Conservation (phyloP, 257 asterid genomes). For the Rauvolfia tetraphylla region DNA sequence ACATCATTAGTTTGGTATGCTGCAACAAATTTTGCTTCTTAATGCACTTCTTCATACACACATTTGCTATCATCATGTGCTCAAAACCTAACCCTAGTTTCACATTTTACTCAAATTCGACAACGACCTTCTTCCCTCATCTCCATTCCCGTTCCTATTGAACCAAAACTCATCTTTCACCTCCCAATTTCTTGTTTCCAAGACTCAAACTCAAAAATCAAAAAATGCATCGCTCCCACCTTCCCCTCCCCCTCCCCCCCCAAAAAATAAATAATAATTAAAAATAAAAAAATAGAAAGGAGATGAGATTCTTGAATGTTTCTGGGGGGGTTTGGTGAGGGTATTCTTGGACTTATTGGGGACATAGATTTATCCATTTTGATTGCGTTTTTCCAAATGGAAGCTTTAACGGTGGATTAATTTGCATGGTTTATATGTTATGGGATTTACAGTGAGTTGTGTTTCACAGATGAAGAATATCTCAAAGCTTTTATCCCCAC, state of each 20-base stretch:
- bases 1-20: slow-evolving; percentile 25
- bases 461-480: not conserved
- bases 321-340: too few relatives aligned
- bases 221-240: too few relatives aligned
- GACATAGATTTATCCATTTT: not conserved
- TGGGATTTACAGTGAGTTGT: not conserved
- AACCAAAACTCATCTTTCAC: too few relatives aligned
- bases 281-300: too few relatives aligned
- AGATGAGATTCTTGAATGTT: too few relatives aligned
- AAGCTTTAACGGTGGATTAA: slow-evolving; percentile 1
- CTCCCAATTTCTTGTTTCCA: not conserved
- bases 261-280: too few relatives aligned
- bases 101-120: not conserved
- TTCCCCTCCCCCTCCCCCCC: too few relatives aligned
- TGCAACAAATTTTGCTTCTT: slow-evolving; percentile 9
- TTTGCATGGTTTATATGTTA: not conserved
- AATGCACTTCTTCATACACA: not conserved
- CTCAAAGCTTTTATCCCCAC: not conserved
- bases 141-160: not conserved
- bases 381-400: not conserved
- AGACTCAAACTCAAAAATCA: not conserved
- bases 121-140: not conserved
- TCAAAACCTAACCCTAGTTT: slow-evolving; percentile 1
- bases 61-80: not conserved
- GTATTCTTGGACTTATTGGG: not conserved